A percentile compares a stretch with the other conserved stretches of the same genome.
Conservation (phyloP, 2,329 filamentous ascomycete species). For the Ustilaginoidea virens region DNA sequence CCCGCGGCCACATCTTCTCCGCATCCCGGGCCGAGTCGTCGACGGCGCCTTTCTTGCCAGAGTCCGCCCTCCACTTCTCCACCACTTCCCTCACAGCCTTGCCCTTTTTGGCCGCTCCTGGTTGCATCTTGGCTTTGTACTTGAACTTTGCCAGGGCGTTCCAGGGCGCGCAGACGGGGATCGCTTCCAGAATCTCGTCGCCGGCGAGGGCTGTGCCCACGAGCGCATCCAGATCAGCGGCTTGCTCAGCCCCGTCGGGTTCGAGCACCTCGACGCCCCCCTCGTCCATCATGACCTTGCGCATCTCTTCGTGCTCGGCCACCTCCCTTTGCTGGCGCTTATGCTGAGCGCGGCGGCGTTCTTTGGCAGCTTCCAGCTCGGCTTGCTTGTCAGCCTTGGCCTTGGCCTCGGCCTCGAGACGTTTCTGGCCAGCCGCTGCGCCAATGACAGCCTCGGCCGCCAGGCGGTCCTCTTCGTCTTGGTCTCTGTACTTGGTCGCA, state of each 20-base stretch:
- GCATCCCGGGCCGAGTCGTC: slow-evolving; percentile 45
- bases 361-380: slow-evolving; percentile 55
- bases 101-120: slow-evolving; percentile 79
- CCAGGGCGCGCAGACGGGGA: slow-evolving; percentile 52
- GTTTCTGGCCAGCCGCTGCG: slow-evolving; percentile 49
- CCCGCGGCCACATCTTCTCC: slow-evolving; percentile 71
- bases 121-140: slow-evolving; percentile 91
- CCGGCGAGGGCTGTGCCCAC: slow-evolving; percentile 65
- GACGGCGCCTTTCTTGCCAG: slow-evolving; percentile 38
- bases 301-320: slow-evolving; percentile 59
- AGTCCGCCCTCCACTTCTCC: slow-evolving; percentile 60
- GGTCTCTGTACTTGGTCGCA: slow-evolving; percentile 77
- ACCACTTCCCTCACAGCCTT: slow-evolving; percentile 87
- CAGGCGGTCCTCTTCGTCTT: slow-evolving; percentile 84
- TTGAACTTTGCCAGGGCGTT: slow-evolving; percentile 54
- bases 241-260: slow-evolving; percentile 38
- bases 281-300: slow-evolving; percentile 43
- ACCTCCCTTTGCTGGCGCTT: slow-evolving; percentile 60
- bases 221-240: slow-evolving; percentile 49
- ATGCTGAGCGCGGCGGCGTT: slow-evolving; percentile 68
- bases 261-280: slow-evolving; percentile 45
- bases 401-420: slow-evolving; percentile 50
- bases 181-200: slow-evolving; percentile 62
- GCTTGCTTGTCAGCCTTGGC: slow-evolving; percentile 51
- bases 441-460: slow-evolving; percentile 82